Evolutionary conservation across 2,329 filamentous ascomycete species (phyloP), one percentile per base, ranked within the genome.

Genomic region (Ophiostoma ips): DNA sequence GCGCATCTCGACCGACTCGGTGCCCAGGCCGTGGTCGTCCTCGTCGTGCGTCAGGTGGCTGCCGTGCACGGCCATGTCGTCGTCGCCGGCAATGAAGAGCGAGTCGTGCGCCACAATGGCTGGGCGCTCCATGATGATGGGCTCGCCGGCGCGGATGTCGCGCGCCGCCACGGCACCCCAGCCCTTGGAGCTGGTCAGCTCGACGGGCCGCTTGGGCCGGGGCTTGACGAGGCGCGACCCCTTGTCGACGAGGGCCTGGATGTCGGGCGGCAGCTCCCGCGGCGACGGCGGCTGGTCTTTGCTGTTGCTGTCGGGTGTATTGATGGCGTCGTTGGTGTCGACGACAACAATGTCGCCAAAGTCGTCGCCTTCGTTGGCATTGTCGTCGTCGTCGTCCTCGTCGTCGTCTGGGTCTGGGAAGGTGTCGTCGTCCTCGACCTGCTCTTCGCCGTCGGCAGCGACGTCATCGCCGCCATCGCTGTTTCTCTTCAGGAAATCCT

Each of bases 161-260:
- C 59, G 56, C 11, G 54, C 60, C 0, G 64, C 63, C 10, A 66
- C 47, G 2, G 58, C 56, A 13, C 63, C 64, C 24, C 60, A 59
- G 6, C 64, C 63, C 49, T 64, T 65, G 10, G 65, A 64, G 0
- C 61, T 65, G 8, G 64, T 57, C 5, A 54, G 49, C 30, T 40
- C 19, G n/a, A 46, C 16, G n/a, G 41, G 1, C 33, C 15, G 33
- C 33, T 35, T 35, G 33, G 5, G 11, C 33, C 33, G 4, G 24
- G 24, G 24, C 24, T 4, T 28, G 24, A 28, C 8, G 5, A 28
- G 24, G 24, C 24, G 24, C 24, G 24, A 28, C 5, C 24, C 24
- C 5, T 28, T 28, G 24, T 28, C 8, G 24, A 28, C 8, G 24
- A 28, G 24, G 24, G 24, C 24, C 24, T 28, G 24, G 33, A 35